Evolutionary conservation across 805 yeast genomes (phyloP).

Genomic region (Candida palmyrensis): DNA sequence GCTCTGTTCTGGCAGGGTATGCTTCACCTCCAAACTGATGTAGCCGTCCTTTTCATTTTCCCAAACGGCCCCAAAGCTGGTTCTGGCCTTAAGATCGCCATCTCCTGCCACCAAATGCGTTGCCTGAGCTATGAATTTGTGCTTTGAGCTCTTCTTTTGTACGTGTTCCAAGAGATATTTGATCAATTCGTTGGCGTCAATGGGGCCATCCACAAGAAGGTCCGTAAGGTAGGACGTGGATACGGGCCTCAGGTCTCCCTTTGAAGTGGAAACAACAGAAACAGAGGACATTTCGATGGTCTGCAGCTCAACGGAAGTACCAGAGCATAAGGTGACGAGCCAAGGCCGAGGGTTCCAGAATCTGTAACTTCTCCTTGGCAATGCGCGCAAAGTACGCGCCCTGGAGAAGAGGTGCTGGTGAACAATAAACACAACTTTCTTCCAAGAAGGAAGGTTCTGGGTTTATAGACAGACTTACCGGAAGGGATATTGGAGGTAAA

Average conservation of each 20-base stretch:
- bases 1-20: too few relatives aligned
- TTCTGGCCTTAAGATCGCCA: constrained; percentile 18
- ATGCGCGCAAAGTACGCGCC: too few relatives aligned
- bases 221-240: constrained; percentile 10
- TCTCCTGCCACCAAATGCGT: constrained; percentile 27
- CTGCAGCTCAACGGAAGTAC: too few relatives aligned
- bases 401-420: too few relatives aligned
- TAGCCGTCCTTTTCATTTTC: constrained; percentile 52
- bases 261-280: constrained; percentile 5
- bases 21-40: constrained; percentile 27
- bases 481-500: too few relatives aligned
- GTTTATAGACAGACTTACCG: too few relatives aligned
- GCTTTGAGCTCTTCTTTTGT: constrained; percentile 44
- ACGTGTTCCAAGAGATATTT: constrained; percentile 28
- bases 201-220: constrained; percentile 6
- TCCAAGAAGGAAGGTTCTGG: too few relatives aligned
- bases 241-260: constrained; percentile 16
- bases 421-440: too few relatives aligned
- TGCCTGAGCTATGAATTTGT: constrained; percentile 49
- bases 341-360: too few relatives aligned
- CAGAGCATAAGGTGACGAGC: too few relatives aligned
- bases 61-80: constrained; percentile 53
- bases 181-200: constrained; percentile 20
- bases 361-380: too few relatives aligned
- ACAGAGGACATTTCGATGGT: not conserved